Percentiles rank a stretch among this genome's conserved stretches.
These are phyloP conservation scores for Cryptococcus hybrid DNA, from an alignment of 1,284 basidiomycete genomes.

Conservation along the genomic window DNA sequence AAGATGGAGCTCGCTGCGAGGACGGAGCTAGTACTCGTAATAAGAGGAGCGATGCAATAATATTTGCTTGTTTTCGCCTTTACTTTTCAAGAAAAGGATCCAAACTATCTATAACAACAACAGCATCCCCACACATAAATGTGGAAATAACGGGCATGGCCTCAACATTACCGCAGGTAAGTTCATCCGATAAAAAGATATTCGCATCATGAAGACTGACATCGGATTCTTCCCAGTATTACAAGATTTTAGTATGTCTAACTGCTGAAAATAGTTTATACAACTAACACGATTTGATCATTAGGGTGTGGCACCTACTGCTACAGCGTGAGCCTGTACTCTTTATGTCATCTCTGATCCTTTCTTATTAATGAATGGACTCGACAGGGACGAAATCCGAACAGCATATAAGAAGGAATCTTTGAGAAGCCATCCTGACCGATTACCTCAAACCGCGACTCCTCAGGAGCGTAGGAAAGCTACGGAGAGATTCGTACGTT, in stretches of 20 bases:
- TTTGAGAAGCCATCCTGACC: conserved; percentile 81
- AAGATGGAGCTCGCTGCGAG: too few species aligned
- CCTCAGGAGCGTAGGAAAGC: conserved; percentile 67
- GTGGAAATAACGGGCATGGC: neutral
- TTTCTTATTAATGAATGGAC: neutral
- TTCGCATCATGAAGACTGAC: neutral
- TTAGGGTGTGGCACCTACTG: conserved; percentile 36
- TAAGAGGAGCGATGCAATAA: too few species aligned
- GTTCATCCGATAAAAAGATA: neutral
- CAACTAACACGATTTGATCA: conserved; percentile 1
- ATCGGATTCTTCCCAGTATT: conserved; percentile 28
- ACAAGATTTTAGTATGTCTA: conserved; percentile 37
- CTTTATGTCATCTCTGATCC: neutral
- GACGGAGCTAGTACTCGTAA: too few species aligned
- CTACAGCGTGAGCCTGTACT: conserved; percentile 33
- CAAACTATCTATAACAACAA: too few species aligned
- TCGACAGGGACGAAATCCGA: conserved; percentile 41
- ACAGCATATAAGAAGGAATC: conserved; percentile 49
- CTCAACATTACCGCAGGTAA: neutral
- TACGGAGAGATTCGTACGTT: conserved; percentile 67
- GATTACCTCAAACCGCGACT: conserved; percentile 67
- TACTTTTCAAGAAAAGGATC: too few species aligned
- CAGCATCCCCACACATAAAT: too few species aligned
- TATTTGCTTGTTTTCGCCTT: too few species aligned
- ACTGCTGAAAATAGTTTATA: neutral